Evolutionary conservation across 2,329 filamentous ascomycete species (phyloP), one percentile per base, ranked within the genome.

Genomic region (Hypoxylon rubiginosum): DNA sequence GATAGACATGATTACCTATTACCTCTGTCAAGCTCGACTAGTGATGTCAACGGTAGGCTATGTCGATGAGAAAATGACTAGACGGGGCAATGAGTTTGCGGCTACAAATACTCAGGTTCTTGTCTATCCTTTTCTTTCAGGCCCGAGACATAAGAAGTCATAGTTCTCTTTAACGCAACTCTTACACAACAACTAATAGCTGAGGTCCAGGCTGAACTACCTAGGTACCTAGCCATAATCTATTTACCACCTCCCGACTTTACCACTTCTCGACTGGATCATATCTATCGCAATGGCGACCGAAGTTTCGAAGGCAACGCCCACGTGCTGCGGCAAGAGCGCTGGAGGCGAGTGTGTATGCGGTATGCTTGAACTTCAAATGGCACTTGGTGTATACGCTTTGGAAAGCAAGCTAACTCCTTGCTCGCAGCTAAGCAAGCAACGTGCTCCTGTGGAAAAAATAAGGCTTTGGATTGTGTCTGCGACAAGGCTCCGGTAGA

Each of bases 381-480:
- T 55, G 15, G 4, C 60, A 11, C 17, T 24, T 24, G 8, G 7
- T 28, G 13, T 46, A 50, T 65, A 58, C 41, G 28, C 54, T 62
- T 9, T 10, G 19, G 48, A 67, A 41, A 30, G 32, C 21, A 46
- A n/a, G 51, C 39, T 62, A 19, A 64, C 49, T 19, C 34, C 26
- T 57, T 21, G 19, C 48, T 13, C 52, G 71, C 75, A 88, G 88
- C 88, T 72, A 80, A 88, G 73, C 85, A 90, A 80, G 89, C 89
- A 8, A 90, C 85, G 65, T 97, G 94, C 88, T 97, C 93, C 15
- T 98, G 95, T 79, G 95, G 95, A 77, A 90, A 97, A 84, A 87
- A 96, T 78, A 88, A 90, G 3, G 95, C 95, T 53, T 88, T 97
- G 52, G 86, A 94, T 79, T 98, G 95, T 88, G 91, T 85, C 68